A percentile compares a stretch with the other conserved stretches of the same genome.
Conservation (phyloP, 2,329 filamentous ascomycete genomes). For the Diplodia seriata region DNA sequence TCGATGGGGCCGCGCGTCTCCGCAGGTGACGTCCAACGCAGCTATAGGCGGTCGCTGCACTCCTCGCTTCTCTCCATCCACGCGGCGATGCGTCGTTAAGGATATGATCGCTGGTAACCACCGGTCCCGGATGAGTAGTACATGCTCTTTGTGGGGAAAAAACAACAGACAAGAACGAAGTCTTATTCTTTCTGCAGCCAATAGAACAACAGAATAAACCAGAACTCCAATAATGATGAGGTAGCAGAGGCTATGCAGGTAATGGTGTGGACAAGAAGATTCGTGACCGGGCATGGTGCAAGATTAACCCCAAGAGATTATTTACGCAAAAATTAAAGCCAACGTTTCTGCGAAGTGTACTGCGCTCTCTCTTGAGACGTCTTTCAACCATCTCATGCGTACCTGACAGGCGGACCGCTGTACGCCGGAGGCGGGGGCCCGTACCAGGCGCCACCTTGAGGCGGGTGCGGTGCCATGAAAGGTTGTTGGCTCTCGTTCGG, state of each 20-base stretch:
- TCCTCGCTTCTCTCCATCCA: too few species aligned
- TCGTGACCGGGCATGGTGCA: not conserved
- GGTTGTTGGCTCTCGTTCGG: conserved; percentile 20
- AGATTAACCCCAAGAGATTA: not conserved
- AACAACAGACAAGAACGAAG: not conserved
- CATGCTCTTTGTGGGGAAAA: not conserved
- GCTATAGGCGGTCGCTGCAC: not conserved
- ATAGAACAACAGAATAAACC: not conserved
- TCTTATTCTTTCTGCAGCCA: not conserved
- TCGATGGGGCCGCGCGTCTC: conserved; percentile 14
- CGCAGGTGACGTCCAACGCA: not conserved
- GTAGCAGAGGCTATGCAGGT: not conserved
- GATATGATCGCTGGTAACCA: not conserved
- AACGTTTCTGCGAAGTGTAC: conserved; percentile 5
- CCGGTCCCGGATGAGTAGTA: not conserved
- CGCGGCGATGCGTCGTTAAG: not conserved
- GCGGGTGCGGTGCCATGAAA: conserved; percentile 7
- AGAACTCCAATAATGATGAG: not conserved
- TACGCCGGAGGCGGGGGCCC: conserved; percentile 23
- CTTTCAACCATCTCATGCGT: conserved; percentile 3
- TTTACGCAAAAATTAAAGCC: not conserved
- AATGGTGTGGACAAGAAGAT: not conserved
- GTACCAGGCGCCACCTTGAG: not conserved
- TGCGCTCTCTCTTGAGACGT: not conserved
- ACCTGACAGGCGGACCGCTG: conserved; percentile 10